Base-by-base conservation (phyloP, 2,329 filamentous ascomycete species). In the Hypoxylon sp. region DNA sequence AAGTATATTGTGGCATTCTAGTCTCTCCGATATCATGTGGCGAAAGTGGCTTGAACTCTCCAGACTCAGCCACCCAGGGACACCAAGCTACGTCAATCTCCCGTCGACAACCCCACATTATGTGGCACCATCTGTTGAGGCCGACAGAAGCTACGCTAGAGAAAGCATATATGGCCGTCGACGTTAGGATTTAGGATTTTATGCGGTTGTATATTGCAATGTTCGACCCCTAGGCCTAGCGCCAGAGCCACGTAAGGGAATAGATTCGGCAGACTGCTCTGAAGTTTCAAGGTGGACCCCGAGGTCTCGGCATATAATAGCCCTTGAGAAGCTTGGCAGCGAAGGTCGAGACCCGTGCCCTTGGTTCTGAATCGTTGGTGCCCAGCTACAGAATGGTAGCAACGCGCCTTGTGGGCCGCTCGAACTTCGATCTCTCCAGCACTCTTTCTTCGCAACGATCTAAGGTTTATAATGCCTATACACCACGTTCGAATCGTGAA, bases 11-110 rank as follows among this genome's bases (percentile, higher is more conserved):
- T 30, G 30, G 10, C 3, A 17, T 25, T 10, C 32, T 36, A 14
- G 3, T 6, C 11, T 34, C 21, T 43, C 48, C 38, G 36, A 32
- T n/a, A 30, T 30, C 13, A 55, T 50, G 2, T 55, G 34, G 23
- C 41, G 43, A 46, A 32, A 64, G 60, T 62, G 60, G 57, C 25
- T 28, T 13, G 21, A 67, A 67, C 60, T 60, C 41, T 67, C 64
- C 32, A 34, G 60, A 64, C 52, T 69, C 64, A 32, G 25, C 25
- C n/a, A n/a, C 36, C 34, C 23, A 36, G 34, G 49, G 17, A 23
- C 38, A 45, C 57, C 52, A 59, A n/a, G 21, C n/a, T 46, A 14
- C 11, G 32, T 52, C 49, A 49, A 53, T 43, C 36, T 25, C 48
- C 30, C 41, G 28, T 46, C 28, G 23, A 5, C 11, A 5, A n/a